phyloP scores from a whole-genome alignment of 2,329 filamentous ascomycete species.

The Alternaria burnsii region DNA sequence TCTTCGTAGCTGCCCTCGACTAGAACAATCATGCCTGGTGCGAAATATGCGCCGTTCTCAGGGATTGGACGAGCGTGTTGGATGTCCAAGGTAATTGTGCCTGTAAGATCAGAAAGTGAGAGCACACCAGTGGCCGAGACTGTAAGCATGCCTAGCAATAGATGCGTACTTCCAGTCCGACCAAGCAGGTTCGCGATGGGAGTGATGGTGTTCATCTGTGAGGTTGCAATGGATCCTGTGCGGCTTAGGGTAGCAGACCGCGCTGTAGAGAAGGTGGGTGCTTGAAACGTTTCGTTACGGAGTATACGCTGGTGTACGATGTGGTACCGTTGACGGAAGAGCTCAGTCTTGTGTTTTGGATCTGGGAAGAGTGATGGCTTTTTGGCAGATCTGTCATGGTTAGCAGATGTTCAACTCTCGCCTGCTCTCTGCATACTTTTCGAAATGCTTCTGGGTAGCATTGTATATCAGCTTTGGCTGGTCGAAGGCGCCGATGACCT shows the following conservation, averaged over 20 bases:
- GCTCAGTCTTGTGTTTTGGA: constrained; percentile 80
- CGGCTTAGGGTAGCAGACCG: constrained; percentile 62
- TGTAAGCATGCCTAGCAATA: constrained; percentile 84
- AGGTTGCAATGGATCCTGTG: constrained; percentile 63
- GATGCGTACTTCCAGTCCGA: constrained; percentile 82
- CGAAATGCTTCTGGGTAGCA: constrained; percentile 86
- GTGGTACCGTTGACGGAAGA: constrained; percentile 91
- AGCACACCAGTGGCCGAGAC: constrained; percentile 82
- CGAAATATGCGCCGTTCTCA: constrained; percentile 88
- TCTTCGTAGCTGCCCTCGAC: constrained; percentile 98
- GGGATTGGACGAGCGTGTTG: constrained; percentile 82
- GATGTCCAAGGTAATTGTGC: constrained; percentile 85
- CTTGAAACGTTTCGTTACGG: constrained; percentile 92
- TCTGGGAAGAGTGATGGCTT: constrained; percentile 68
- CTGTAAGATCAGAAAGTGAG: constrained; percentile 85
- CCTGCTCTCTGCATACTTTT: constrained; percentile 62
- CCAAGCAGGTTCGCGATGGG: constrained; percentile 80
- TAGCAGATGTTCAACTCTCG: constrained; percentile 1
- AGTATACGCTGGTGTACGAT: constrained; percentile 91
- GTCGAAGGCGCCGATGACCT: constrained; percentile 82
- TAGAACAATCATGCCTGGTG: constrained; percentile 93
- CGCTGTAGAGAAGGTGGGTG: constrained; percentile 73
- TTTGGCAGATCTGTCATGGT: constrained; percentile 46
- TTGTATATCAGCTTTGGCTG: constrained; percentile 84
- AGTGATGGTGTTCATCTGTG: constrained; percentile 80